Base-by-base conservation (phyloP, 371 early-diverging fungal species). In the Dichotomocladium elegans region DNA sequence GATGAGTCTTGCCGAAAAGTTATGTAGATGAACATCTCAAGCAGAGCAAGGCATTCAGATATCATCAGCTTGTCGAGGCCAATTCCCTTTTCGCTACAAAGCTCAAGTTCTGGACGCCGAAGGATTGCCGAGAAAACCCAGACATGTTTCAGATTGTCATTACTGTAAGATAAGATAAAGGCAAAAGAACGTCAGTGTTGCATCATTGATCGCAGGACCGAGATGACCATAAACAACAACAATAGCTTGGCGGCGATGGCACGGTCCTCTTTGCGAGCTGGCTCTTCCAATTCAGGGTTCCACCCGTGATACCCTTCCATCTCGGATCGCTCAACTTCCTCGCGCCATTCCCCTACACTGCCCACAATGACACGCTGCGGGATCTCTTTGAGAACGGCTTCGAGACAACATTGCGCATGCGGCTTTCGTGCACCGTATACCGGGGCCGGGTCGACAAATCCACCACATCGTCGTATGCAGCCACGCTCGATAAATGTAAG, bases 261-360 rank as follows among this genome's bases (percentile, higher is more conserved):
- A 93, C 93, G 0, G 89, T 93, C 2, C 68, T 93, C 19, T 91
- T 88, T 54, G 85, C 94, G 15, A 82, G 90, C 12, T 92, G 90
- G 86, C 66, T 96, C 28, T 97, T 96, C 68, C 94, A 96, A 66
- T 70, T 64, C 9, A 72, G 82, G 4, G 91, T 93, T 4, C 96
- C 96, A 24, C 92, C 95, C 0, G 76, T 95, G 22, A 76, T 96
- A 12, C 89, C 96, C 1, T 92, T 96, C 64, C 87, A 92, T 56
- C 62, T 92, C 22, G 93, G 93, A 3, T 88, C 93, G 30, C 68
- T 96, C 37, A 95, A 96, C 4, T 96, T 96, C 50, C 65, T 96
- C 40, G 93, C 96, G 0, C 88, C 89, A 0, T 95, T 93, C 63
- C 72, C 86, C 28, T 88, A 87, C 45, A 65, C 60, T 1, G 63